Percentiles rank a stretch among this genome's conserved stretches.
phyloP scores from a whole-genome alignment of 2,329 filamentous ascomycete genomes.

The Orbilia ellipsospora region DNA sequence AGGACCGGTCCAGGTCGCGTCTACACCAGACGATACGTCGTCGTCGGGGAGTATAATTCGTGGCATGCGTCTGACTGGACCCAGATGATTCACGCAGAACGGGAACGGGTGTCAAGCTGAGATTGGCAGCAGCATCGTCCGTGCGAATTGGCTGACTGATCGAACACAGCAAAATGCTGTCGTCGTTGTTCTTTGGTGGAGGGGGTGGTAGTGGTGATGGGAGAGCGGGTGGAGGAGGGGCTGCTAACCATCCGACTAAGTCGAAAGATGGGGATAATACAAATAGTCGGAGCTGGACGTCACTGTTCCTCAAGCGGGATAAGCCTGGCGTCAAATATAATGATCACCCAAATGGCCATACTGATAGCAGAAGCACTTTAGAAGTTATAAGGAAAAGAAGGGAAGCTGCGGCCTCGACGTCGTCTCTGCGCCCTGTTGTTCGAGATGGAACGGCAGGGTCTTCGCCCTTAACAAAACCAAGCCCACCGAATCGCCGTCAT shows the following conservation, averaged over 20 bases:
- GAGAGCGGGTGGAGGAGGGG: conserved; percentile 20
- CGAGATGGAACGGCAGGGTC: conserved; percentile 40
- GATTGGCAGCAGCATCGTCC: conserved; percentile 22
- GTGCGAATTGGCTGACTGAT: conserved; percentile 13
- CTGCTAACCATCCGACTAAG: conserved; percentile 2
- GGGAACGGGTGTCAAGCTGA: conserved; percentile 49
- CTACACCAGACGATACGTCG: conserved; percentile 25
- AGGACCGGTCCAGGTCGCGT: conserved; percentile 36
- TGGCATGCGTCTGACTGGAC: conserved; percentile 48
- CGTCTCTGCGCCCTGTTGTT: conserved; percentile 35
- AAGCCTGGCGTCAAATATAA: conserved; percentile 18
- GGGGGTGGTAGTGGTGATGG: conserved; percentile 14
- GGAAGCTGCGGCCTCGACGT: conserved; percentile 22
- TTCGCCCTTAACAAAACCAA: conserved; percentile 32
- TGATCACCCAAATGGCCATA: neutral
- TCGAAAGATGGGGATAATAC: conserved; percentile 10
- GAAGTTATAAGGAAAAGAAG: conserved; percentile 19
- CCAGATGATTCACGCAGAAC: conserved; percentile 45
- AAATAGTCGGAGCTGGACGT: conserved; percentile 52
- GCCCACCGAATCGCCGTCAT: conserved; percentile 36
- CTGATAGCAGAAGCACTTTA: conserved; percentile 14
- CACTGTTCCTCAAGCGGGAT: conserved; percentile 39
- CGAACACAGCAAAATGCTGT: conserved; percentile 24
- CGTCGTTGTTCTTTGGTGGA: conserved; percentile 50
- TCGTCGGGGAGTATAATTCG: conserved; percentile 31